A percentile compares a stretch with the other conserved stretches of the same genome.
Conservation (phyloP, 176 grass and related monocot species). For the Triticum monococcum region DNA sequence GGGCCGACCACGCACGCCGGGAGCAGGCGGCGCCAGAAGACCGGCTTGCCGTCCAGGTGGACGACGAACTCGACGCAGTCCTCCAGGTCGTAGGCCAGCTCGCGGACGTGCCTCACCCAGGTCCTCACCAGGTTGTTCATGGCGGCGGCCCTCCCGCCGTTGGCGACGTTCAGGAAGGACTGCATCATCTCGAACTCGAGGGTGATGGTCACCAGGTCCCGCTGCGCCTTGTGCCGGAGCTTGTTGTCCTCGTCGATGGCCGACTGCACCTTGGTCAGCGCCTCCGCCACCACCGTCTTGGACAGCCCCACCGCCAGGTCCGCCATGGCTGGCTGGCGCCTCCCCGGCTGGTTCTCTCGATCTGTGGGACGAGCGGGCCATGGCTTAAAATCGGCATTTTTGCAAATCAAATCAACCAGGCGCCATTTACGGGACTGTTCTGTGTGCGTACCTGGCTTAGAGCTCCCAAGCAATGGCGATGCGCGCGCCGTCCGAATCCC, state of each 20-base stretch:
- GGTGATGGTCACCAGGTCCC: neutral
- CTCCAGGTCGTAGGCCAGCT: conserved; percentile 8
- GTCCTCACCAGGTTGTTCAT: too few relatives aligned
- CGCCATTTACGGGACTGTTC: too few relatives aligned
- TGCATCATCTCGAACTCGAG: conserved; percentile 36
- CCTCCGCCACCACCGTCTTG: neutral
- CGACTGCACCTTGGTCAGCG: neutral
- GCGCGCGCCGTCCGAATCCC: too few relatives aligned
- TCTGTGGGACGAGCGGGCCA: too few relatives aligned
- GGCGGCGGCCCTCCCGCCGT: too few relatives aligned
- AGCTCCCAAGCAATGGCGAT: too few relatives aligned
- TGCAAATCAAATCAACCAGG: too few relatives aligned
- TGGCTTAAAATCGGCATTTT: too few relatives aligned
- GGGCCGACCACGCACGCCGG: neutral
- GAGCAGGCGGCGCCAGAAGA: neutral
- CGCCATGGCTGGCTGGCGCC: neutral
- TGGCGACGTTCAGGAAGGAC: neutral
- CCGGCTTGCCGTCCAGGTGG: neutral
- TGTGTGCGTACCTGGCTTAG: too few relatives aligned
- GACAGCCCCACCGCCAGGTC: conserved; percentile 20
- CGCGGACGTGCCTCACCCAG: neutral
- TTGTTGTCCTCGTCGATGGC: conserved; percentile 14
- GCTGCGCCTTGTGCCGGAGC: neutral
- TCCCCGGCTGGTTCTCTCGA: too few relatives aligned
- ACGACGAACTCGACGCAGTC: conserved; percentile 21